Conservation (phyloP, 129 eudicot species). For the Daucus carota region DH1_v3.0 NC_030382.2:28774001-28774500, state of each 20-base stretch:
- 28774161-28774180: neutral
- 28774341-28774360: constrained; percentile 12
- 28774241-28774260: constrained; percentile 74
- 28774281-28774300: constrained; percentile 90
- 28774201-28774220: neutral
- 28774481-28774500: constrained; percentile 7
- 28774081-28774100: constrained; percentile 85
- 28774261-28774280: constrained; percentile 76
- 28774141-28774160: neutral
- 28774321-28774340: constrained; percentile 24
- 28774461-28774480: neutral
- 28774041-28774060: constrained; percentile 76
- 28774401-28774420: neutral
- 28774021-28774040: constrained; percentile 94
- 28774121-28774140: constrained; percentile 79
- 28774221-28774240: constrained; percentile 74
- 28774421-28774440: neutral
- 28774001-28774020: constrained; percentile 89
- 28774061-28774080: constrained; percentile 81
- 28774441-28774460: constrained; percentile 11
- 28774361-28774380: neutral
- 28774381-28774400: neutral
- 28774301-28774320: constrained; percentile 25
- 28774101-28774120: constrained; percentile 75
- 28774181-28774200: neutral